Evolutionary conservation across 1,284 basidiomycete species (phyloP).

Genomic region (Rhodotorula sp.): DNA sequence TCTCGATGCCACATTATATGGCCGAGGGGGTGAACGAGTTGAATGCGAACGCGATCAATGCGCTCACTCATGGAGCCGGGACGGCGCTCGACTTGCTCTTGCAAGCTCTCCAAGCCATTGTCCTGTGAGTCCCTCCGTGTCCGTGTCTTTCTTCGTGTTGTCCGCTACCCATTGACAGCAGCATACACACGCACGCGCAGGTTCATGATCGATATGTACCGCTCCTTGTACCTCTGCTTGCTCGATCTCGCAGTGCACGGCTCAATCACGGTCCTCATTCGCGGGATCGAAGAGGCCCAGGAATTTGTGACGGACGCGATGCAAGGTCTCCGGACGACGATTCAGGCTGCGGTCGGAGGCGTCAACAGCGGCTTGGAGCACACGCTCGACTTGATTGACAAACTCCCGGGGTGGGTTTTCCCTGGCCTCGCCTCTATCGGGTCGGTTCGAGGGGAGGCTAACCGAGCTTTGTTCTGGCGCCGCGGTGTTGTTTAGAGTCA

Average conservation of each 20-base stretch:
- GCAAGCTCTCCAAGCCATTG: constrained; percentile 69
- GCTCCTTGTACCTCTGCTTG: constrained; percentile 86
- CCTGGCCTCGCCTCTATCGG: too few species aligned
- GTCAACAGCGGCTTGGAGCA: constrained; percentile 68
- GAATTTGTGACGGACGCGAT: constrained; percentile 64
- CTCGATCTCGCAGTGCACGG: constrained; percentile 84
- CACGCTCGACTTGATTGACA: constrained; percentile 67
- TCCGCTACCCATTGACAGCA: background rate
- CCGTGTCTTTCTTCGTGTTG: constrained; percentile 8
- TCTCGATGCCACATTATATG: constrained; percentile 81
- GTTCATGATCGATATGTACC: constrained; percentile 87
- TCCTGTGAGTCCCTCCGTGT: constrained; percentile 54
- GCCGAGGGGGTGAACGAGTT: constrained; percentile 78
- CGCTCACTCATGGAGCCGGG: constrained; percentile 66
- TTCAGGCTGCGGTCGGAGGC: constrained; percentile 67
- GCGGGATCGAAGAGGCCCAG: constrained; percentile 68
- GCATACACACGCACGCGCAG: background rate
- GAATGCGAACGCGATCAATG: constrained; percentile 72
- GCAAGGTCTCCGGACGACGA: constrained; percentile 60
- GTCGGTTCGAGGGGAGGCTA: too few species aligned
- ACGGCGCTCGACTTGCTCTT: constrained; percentile 35
- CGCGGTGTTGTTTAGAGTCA: constrained; percentile 53
- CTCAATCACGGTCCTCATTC: constrained; percentile 72
- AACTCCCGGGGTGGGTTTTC: constrained; percentile 49
- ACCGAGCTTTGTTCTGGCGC: too few species aligned